Conservation (phyloP, 257 asterid genomes). For the Dorcoceras hygrometricum region DNA sequence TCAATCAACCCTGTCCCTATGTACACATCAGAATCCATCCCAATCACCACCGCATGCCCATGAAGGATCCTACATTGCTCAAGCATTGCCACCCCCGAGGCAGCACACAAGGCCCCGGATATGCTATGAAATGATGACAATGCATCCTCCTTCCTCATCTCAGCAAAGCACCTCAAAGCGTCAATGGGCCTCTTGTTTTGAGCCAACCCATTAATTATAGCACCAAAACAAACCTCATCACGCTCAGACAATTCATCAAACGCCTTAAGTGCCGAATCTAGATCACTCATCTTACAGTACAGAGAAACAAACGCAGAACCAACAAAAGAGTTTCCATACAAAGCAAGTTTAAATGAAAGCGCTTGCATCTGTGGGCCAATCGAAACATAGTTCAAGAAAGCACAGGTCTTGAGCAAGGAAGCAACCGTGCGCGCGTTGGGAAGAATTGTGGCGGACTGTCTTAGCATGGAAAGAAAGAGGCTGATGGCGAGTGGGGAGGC, state of each 20-base stretch:
- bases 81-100: slow-evolving; percentile 59
- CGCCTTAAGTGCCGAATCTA: slow-evolving; percentile 47
- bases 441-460: slow-evolving; percentile 41
- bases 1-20: slow-evolving; percentile 67
- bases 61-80: slow-evolving; percentile 71
- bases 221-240: slow-evolving; percentile 65
- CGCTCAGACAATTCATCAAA: slow-evolving; percentile 61
- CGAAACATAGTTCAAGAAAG: slow-evolving; percentile 26
- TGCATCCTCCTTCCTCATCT: slow-evolving; percentile 50
- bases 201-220: slow-evolving; percentile 67
- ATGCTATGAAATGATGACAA: slow-evolving; percentile 51
- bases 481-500: slow-evolving; percentile 39
- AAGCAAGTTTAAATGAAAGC: slow-evolving; percentile 43
- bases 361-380: slow-evolving; percentile 66
- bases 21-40: slow-evolving; percentile 39
- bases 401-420: slow-evolving; percentile 62
- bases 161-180: slow-evolving; percentile 49
- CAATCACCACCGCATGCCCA: slow-evolving; percentile 57
- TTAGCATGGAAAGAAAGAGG: slow-evolving; percentile 73
- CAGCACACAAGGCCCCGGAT: slow-evolving; percentile 69
- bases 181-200: slow-evolving; percentile 46
- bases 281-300: slow-evolving; percentile 39
- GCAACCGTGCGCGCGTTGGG: slow-evolving; percentile 64
- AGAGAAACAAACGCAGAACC: slow-evolving; percentile 59
- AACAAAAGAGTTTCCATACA: slow-evolving; percentile 42